Evolutionary conservation across 768 basidiomycete genomes (phyloP).

Genomic region (Glaciozyma martinii): DNA sequence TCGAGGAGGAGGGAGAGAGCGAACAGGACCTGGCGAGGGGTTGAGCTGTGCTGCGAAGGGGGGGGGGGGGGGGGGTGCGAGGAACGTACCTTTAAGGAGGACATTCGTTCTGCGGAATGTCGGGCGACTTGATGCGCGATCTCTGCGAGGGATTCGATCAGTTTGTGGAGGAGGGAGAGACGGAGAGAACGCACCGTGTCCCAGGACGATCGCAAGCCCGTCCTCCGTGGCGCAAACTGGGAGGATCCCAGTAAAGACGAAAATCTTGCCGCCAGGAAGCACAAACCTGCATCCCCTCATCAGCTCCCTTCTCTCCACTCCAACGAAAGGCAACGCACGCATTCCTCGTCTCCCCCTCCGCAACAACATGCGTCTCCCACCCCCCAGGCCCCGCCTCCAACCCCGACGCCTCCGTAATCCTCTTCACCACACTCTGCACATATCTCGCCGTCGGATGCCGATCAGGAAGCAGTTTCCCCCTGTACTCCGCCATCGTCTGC

Average conservation of each 20-base stretch:
- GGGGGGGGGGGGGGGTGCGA: too few relatives aligned
- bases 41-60: too few relatives aligned
- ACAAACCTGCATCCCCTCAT: conserved; percentile 42
- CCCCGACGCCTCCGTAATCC: conserved; percentile 61
- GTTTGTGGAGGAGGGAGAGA: conserved; percentile 43
- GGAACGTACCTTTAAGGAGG: conserved; percentile 39
- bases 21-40: not conserved
- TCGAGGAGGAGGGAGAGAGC: conserved; percentile 5
- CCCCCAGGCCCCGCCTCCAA: conserved; percentile 48
- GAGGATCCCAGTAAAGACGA: conserved; percentile 83
- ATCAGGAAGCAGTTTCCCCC: conserved; percentile 53
- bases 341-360: conserved; percentile 21
- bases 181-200: conserved; percentile 56
- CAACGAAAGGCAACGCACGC: conserved; percentile 1
- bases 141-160: conserved; percentile 3
- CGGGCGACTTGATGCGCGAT: conserved; percentile 41
- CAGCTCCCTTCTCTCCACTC: not conserved
- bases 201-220: conserved; percentile 71
- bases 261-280: conserved; percentile 53
- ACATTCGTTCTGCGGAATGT: conserved; percentile 43
- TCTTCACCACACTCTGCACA: conserved; percentile 59
- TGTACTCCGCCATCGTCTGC: conserved; percentile 50
- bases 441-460: conserved; percentile 58
- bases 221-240: conserved; percentile 67
- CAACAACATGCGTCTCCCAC: conserved; percentile 20